These are phyloP conservation scores for Stemphylium vesicarium DNA, from an alignment of 2,329 filamentous ascomycete species.

Conservation along the genomic window DNA sequence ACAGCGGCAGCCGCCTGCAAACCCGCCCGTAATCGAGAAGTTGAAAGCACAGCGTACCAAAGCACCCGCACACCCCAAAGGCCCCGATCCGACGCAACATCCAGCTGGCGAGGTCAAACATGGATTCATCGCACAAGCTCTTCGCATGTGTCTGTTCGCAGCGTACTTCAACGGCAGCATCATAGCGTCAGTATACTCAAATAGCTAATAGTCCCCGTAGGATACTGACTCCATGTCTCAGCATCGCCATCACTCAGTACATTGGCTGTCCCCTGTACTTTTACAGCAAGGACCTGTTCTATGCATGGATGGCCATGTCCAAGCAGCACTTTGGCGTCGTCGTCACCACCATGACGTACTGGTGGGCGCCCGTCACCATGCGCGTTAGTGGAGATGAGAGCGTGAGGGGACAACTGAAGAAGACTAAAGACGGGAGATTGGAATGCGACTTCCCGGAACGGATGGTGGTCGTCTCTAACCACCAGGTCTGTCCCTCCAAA, in stretches of 20 bases:
- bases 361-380: conserved; percentile 82
- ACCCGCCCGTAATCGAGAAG: conserved; percentile 27
- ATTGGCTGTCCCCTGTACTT: conserved; percentile 76
- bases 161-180: conserved; percentile 55
- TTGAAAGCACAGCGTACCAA: conserved; percentile 20
- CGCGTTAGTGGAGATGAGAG: conserved; percentile 82
- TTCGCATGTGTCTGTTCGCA: conserved; percentile 54
- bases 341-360: conserved; percentile 79
- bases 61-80: conserved; percentile 6
- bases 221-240: conserved; percentile 38
- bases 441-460: conserved; percentile 81
- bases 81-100: conserved; percentile 24
- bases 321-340: conserved; percentile 82
- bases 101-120: conserved; percentile 51
- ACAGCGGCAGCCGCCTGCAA: conserved; percentile 40
- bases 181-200: conserved; percentile 44
- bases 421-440: conserved; percentile 72
- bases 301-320: conserved; percentile 85
- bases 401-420: conserved; percentile 74
- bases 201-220: conserved; percentile 17
- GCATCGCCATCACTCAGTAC: conserved; percentile 69
- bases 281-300: conserved; percentile 75
- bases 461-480: conserved; percentile 82
- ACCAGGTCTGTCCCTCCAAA: conserved; percentile 60
- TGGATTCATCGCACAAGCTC: conserved; percentile 50